Conservation (phyloP, 169 alveolate genomes). For the Amoebophrya sp. region DNA sequence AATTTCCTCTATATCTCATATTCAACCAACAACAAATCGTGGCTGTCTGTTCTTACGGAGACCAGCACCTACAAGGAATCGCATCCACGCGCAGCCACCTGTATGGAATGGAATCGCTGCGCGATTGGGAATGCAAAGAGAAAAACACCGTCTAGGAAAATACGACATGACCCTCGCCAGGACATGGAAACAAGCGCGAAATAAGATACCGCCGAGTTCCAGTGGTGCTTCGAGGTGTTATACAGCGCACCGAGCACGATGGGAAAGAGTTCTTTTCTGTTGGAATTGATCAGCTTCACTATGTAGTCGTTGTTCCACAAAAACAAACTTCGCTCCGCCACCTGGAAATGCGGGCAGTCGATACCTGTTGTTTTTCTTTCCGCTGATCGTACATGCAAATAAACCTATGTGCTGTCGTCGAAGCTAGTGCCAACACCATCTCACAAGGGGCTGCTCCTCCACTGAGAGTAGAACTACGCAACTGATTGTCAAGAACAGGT, state of each 20-base stretch:
- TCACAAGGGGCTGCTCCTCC: no score
- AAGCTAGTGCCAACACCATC: no score
- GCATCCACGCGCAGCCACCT: no score
- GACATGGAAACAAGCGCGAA: not conserved
- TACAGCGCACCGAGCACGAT: constrained; percentile 53
- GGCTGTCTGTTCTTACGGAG: no score
- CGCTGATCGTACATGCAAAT: no score
- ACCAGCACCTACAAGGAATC: no score
- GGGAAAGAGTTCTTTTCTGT: constrained; percentile 58
- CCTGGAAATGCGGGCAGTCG: constrained; percentile 61
- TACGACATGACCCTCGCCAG: not conserved
- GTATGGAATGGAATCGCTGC: not conserved
- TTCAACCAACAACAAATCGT: not conserved
- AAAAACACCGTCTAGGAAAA: not conserved
- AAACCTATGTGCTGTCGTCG: no score
- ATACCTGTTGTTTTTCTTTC: no score
- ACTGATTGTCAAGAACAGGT: no score
- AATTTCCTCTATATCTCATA: no score
- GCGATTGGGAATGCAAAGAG: not conserved
- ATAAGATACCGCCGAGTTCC: constrained; percentile 46
- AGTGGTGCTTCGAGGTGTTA: constrained; percentile 51
- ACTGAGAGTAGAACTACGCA: no score
- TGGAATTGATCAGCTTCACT: constrained; percentile 63
- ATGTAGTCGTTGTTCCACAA: constrained; percentile 81
- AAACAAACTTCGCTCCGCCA: constrained; percentile 82